Conservation (phyloP, 2,329 filamentous ascomycete genomes). For the Triangularia verruculosa region DNA sequence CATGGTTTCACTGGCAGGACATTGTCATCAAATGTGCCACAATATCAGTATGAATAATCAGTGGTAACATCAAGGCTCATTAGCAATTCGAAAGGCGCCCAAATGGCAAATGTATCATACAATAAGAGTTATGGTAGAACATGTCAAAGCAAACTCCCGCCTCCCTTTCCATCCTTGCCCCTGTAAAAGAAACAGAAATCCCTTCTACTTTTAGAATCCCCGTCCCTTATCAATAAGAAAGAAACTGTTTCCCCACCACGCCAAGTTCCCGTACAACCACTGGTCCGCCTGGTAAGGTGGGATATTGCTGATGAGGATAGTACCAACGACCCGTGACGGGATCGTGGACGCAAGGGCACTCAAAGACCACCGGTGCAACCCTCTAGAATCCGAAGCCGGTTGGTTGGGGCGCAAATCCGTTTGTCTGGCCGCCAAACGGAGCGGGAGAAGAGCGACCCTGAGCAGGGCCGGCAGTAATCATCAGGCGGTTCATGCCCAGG, state of each 20-base stretch:
- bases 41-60: background rate
- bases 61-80: background rate
- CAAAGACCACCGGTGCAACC: slow-evolving; percentile 28
- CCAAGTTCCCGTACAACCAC: slow-evolving; percentile 7
- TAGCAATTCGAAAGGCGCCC: background rate
- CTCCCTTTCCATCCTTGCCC: background rate
- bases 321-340: slow-evolving; percentile 18
- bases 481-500: slow-evolving; percentile 79
- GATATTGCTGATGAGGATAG: slow-evolving; percentile 18
- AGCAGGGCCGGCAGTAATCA: slow-evolving; percentile 89
- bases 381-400: slow-evolving; percentile 70
- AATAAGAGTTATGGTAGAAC: background rate
- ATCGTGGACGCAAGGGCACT: slow-evolving; percentile 24
- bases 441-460: slow-evolving; percentile 56
- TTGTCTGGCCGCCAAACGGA: slow-evolving; percentile 71
- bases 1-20: too few species aligned
- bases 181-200: background rate
- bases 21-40: too few species aligned
- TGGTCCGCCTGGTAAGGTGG: slow-evolving; percentile 1
- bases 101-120: background rate
- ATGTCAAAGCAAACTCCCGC: background rate
- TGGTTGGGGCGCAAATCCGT: slow-evolving; percentile 84
- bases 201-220: background rate
- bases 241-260: background rate
- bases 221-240: background rate